phyloP scores from a whole-genome alignment of 2,329 filamentous ascomycete genomes.

The Trichoderma oligosporum region DNA sequence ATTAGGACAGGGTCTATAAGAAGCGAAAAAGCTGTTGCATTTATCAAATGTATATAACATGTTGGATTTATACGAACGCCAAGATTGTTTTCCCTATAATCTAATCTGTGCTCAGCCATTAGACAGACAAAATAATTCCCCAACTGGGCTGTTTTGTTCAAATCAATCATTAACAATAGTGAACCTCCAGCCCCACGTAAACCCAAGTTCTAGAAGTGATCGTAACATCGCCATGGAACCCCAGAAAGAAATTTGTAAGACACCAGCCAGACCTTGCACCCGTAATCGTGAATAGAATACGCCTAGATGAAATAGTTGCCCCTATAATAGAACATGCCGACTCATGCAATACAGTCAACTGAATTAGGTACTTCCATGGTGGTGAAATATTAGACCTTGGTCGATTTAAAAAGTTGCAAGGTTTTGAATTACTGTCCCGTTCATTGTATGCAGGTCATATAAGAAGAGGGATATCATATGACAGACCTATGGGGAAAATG shows the following conservation, averaged over 20 bases:
- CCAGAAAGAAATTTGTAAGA: background rate
- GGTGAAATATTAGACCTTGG: background rate
- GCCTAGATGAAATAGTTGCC: background rate
- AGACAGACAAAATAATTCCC: slow-evolving; percentile 1
- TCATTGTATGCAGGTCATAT: background rate
- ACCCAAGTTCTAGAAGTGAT: slow-evolving; percentile 12
- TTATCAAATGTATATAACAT: slow-evolving; percentile 14
- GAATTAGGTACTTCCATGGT: background rate
- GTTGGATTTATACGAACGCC: slow-evolving; percentile 7
- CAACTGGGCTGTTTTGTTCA: slow-evolving; percentile 7
- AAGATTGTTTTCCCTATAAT: slow-evolving; percentile 9
- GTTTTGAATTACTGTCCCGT: background rate
- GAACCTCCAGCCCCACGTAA: background rate
- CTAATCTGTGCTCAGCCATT: background rate
- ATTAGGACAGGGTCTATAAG: background rate
- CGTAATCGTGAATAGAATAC: background rate
- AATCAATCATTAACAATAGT: slow-evolving; percentile 1
- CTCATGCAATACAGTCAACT: background rate
- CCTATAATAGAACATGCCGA: background rate
- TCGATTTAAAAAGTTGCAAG: background rate
- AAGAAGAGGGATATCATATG: background rate
- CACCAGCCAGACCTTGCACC: background rate
- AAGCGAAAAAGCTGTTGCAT: slow-evolving; percentile 8
- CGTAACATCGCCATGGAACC: background rate
- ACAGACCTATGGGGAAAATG: background rate